Percentiles rank a stretch among this genome's conserved stretches.
These are phyloP conservation scores for Aspergillus nidulans DNA, from an alignment of 495 filamentous ascomycete species.

Conservation along the genomic window DNA sequence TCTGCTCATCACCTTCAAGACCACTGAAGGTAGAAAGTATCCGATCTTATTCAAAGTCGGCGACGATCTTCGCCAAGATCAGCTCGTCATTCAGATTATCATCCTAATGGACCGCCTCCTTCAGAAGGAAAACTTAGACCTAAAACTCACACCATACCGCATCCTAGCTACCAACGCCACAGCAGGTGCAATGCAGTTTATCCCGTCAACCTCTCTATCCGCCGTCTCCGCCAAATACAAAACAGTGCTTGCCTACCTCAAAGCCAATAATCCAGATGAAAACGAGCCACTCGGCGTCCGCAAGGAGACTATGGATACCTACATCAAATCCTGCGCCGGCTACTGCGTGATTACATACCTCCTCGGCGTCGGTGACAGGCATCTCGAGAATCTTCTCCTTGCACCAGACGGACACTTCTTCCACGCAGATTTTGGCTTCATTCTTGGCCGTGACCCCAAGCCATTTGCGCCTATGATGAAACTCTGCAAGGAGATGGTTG, in stretches of 20 bases:
- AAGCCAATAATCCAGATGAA: constrained; percentile 84
- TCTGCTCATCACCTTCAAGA: constrained; percentile 87
- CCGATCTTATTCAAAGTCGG: constrained; percentile 96
- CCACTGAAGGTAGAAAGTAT: constrained; percentile 68
- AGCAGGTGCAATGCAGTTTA: constrained; percentile 88
- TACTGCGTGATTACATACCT: constrained; percentile 99
- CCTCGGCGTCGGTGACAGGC: constrained; percentile 93
- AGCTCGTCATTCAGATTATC: constrained; percentile 97
- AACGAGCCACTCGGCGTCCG: constrained; percentile 79
- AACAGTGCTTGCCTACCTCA: constrained; percentile 80
- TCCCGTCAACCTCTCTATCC: constrained; percentile 79
- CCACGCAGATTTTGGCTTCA: constrained; percentile 97
- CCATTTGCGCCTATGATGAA: constrained; percentile 97
- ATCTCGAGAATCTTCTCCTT: constrained; percentile 92
- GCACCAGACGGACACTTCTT: constrained; percentile 91
- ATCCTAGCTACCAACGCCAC: constrained; percentile 89
- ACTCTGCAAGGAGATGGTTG: constrained; percentile 95
- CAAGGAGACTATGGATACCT: constrained; percentile 90
- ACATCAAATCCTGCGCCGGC: constrained; percentile 91
- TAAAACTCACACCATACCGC: constrained; percentile 92
- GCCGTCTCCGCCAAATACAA: constrained; percentile 76
- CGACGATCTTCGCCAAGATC: constrained; percentile 94
- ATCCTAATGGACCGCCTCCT: constrained; percentile 96
- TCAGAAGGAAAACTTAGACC: constrained; percentile 92
- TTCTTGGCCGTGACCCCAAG: constrained; percentile 95